Base-by-base conservation (phyloP, 768 basidiomycete genomes). In the Russula foetens region DNA sequence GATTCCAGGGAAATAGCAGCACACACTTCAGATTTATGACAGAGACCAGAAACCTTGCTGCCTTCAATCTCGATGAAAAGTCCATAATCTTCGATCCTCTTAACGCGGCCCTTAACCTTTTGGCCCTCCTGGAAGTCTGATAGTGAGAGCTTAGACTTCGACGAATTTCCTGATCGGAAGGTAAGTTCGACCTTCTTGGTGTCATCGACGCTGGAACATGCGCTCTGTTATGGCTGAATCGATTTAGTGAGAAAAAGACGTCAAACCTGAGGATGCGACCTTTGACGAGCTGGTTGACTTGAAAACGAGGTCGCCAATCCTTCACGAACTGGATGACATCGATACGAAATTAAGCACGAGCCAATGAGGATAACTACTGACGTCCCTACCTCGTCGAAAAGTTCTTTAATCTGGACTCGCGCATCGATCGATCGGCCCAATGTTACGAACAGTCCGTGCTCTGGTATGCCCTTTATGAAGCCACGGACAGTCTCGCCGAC, bases 41-140 rank as follows among this genome's bases (percentile, higher is more conserved):
- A 99, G 12, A 99, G 78, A 6, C 96, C 96, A 62, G 81, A 85
- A 51, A 98, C 76, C 69, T 86, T 89, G 0, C 91, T 86, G 19
- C 82, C 87, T n/a, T 88, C 82, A 39, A 98, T 87, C 69, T 86
- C 83, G 59, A 99, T 83, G 74, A 98, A 98, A n/a, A 97, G 77
- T 15, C 96, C 96, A 65, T 92, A 98, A 44, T 83, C 80, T 71
- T 95, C 92, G 12, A 95, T 78, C 63, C 81, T 84, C 72, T 89
- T 92, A 58, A 98, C 82, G 26, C 77, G 75, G 6, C 90, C 92
- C 38, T 82, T 78, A 33, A 97, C 79, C 68, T 90, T 93, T 68
- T 94, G 86, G 43, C 91, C 94, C 66, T 84, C 82, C 35, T 77
- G 75, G 51, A 95, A 80, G 70, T 90, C 85, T 35, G 74, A 69